A percentile compares a stretch with the other conserved stretches of the same genome.
These are phyloP conservation scores for Herpetospermum pedunculosum DNA, from an alignment of 306 rosid species.

Conservation along the genomic window DNA sequence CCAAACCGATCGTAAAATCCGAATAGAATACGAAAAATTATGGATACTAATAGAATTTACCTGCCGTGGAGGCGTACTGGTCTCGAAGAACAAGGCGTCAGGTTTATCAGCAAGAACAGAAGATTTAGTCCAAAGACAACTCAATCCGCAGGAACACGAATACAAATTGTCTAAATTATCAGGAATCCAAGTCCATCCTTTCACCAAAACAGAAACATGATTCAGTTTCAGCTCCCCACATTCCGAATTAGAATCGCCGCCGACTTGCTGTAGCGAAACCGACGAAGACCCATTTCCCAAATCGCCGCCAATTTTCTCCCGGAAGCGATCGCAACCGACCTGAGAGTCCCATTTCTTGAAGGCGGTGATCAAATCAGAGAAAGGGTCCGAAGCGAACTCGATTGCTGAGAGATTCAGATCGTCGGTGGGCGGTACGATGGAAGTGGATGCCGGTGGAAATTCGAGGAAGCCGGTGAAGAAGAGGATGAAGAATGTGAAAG, in stretches of 20 bases:
- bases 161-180: constrained; percentile 83
- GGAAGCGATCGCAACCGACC: constrained; percentile 55
- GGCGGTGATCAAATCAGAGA: constrained; percentile 45
- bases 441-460: constrained; percentile 39
- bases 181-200: constrained; percentile 97
- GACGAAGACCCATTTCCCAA: constrained; percentile 33
- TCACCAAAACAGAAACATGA: constrained; percentile 64
- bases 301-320: constrained; percentile 21
- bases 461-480: constrained; percentile 51
- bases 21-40: background rate
- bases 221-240: constrained; percentile 33
- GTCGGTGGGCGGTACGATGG: constrained; percentile 17
- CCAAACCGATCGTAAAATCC: constrained; percentile 1
- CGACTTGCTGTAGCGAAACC: constrained; percentile 41
- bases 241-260: constrained; percentile 8
- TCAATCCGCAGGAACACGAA: constrained; percentile 73
- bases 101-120: constrained; percentile 87
- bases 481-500: constrained; percentile 44
- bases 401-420: constrained; percentile 3
- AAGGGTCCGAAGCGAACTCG: constrained; percentile 24
- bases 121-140: constrained; percentile 94
- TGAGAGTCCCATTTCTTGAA: constrained; percentile 71
- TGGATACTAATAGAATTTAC: constrained; percentile 15
- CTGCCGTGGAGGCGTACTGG: constrained; percentile 65
- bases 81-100: constrained; percentile 71